Evolutionary conservation across 208 protist species (phyloP).

Genomic region (Crithidia brevicula): DNA sequence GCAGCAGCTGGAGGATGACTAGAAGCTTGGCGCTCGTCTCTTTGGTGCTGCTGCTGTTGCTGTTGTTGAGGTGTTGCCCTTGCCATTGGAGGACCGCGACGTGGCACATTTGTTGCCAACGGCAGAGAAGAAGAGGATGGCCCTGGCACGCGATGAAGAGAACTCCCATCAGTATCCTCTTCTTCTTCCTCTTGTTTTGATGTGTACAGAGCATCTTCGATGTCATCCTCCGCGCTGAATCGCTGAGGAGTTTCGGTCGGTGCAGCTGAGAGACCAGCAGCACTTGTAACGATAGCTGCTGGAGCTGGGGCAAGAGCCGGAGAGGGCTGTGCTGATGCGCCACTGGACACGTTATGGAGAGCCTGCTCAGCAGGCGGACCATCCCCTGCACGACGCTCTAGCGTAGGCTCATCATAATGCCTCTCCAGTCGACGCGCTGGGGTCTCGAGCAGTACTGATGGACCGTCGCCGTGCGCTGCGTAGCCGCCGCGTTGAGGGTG

Average conservation of each 20-base stretch:
- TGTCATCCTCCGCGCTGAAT: no score
- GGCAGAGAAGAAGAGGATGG: neutral
- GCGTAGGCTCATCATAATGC: constrained; percentile 12
- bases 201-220: no score
- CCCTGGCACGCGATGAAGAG: neutral
- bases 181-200: neutral
- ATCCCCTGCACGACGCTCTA: neutral
- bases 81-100: constrained; percentile 11
- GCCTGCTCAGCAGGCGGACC: no score
- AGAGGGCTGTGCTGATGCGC: no score
- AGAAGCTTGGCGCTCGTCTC: no score
- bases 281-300: no score
- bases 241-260: no score
- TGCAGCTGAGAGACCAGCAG: no score
- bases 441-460: constrained; percentile 1
- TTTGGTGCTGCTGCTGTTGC: neutral
- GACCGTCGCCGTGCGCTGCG: neutral
- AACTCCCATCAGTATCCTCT: no score
- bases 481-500: neutral
- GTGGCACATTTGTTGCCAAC: neutral
- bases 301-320: no score
- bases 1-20: neutral
- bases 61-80: constrained; percentile 1
- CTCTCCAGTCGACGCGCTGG: neutral
- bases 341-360: no score